Base-by-base conservation (phyloP, 441 rosid species). In the Breynia disticha region DNA sequence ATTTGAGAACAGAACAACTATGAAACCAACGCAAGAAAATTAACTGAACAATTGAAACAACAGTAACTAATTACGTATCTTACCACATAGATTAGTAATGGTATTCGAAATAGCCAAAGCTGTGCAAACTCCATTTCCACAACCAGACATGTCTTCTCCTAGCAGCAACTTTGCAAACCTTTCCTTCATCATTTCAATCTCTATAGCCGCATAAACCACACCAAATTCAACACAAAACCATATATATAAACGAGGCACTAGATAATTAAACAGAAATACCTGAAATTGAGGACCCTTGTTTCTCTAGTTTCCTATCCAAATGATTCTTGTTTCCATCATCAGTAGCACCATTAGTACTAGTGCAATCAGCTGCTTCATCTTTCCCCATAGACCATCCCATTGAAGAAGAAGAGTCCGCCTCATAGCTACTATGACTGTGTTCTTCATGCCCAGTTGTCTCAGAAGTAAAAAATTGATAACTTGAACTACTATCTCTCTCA, bases 71-170 rank as follows among this genome's bases (percentile, higher is more conserved):
- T n/a, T n/a, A n/a, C n/a, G n/a, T n/a, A n/a, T n/a, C 77, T 60
- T 82, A 90, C 97, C 97, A 61, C 95, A 84, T 54, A 90, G 84
- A 74, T 90, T 90, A 42, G 97, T 87, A 42, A 90, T 87, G 62
- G 96, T 91, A 52, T 90, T 90, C 1, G 96, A 90, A 55, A 90
- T 79, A n/a, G 97, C 89, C 75, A 87, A 70, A 48, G 97, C 89
- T 21, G 97, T 72, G 65, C 79, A 82, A 39, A 79, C 97, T 44
- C 97, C 96, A 69, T 90, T 87, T 19, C 97, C 97, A 61, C 80
- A 78, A 58, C 97, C 97, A 13, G 97, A 90, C 97, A 90, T 90
- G 61, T 90, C 97, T 67, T 90, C 97, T 13, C 96, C 97, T 54
- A 90, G 97, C 47, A 90, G 60, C 72, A 90, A 56, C 65, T 90